Conservation (phyloP, 768 basidiomycete genomes). For the Rhodotorula babjevae region DNA sequence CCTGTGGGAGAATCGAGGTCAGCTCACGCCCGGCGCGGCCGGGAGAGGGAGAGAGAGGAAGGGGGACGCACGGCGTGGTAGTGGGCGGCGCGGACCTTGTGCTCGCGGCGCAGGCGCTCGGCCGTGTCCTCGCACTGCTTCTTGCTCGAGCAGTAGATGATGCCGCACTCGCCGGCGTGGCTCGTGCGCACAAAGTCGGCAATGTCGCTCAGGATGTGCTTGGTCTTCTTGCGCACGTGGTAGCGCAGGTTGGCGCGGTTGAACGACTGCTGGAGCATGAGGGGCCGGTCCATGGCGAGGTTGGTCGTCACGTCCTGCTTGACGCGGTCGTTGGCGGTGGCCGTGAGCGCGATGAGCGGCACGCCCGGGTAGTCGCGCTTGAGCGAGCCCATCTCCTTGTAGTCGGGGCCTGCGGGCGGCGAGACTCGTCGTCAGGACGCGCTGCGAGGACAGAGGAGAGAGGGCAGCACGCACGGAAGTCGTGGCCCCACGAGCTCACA, state of each 20-base stretch:
- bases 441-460: constrained; percentile 11
- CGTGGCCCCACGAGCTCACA: constrained; percentile 83
- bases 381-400: constrained; percentile 62
- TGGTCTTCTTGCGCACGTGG: constrained; percentile 56
- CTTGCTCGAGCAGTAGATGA: constrained; percentile 76
- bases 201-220: constrained; percentile 58
- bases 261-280: constrained; percentile 73
- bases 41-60: too few species aligned
- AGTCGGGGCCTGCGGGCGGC: constrained; percentile 52
- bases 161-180: constrained; percentile 57
- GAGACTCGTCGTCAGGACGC: background rate
- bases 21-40: background rate
- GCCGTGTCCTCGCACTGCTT: constrained; percentile 77
- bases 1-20: constrained; percentile 1
- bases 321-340: constrained; percentile 77
- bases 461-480: constrained; percentile 59
- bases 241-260: constrained; percentile 91
- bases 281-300: constrained; percentile 60
- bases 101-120: constrained; percentile 57
- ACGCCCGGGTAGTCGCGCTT: constrained; percentile 69
- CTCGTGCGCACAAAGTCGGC: constrained; percentile 61
- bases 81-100: constrained; percentile 63
- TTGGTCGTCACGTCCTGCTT: constrained; percentile 71
- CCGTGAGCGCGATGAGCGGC: constrained; percentile 94
- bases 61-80: constrained; percentile 65